phyloP scores from a whole-genome alignment of 1,139 yeast species.

The Candida tetrigidarum region DNA sequence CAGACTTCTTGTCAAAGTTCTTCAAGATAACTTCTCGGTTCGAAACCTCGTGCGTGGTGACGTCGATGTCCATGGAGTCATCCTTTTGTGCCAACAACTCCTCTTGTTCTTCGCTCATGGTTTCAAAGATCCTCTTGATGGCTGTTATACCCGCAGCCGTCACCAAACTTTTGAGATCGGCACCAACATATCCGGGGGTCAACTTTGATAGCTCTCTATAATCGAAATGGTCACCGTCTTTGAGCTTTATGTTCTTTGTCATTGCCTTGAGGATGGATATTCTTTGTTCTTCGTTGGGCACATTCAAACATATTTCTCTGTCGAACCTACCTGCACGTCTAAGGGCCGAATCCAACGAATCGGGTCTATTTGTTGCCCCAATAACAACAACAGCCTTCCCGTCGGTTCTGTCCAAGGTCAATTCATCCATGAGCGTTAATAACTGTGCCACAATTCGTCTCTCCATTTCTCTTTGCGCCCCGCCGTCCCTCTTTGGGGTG shows the following conservation, averaged over 20 bases:
- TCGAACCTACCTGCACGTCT: constrained; percentile 56
- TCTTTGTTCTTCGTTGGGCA: constrained; percentile 88
- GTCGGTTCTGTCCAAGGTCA: constrained; percentile 82
- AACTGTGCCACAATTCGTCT: constrained; percentile 95
- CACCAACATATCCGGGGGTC: constrained; percentile 99
- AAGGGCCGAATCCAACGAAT: constrained; percentile 51
- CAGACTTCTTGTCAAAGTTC: constrained; percentile 35
- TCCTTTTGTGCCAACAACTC: constrained; percentile 13
- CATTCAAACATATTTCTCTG: constrained; percentile 67
- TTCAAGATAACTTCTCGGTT: constrained; percentile 16
- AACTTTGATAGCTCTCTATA: constrained; percentile 77
- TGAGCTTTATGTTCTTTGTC: constrained; percentile 65
- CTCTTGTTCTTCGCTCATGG: constrained; percentile 44
- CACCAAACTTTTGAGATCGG: constrained; percentile 91
- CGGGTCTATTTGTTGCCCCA: constrained; percentile 56
- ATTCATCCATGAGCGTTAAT: constrained; percentile 82
- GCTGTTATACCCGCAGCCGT: constrained; percentile 97
- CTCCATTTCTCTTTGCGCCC: constrained; percentile 99
- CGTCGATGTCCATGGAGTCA: constrained; percentile 51
- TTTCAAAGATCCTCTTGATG: constrained; percentile 81
- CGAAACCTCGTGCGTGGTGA: background rate
- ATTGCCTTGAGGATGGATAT: constrained; percentile 75
- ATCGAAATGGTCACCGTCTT: constrained; percentile 65
- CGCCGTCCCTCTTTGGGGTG: constrained; percentile 94
- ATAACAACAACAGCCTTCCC: constrained; percentile 81